Evolutionary conservation across 1,284 basidiomycete species (phyloP).

Genomic region (Apiotrichum gamsii): DNA sequence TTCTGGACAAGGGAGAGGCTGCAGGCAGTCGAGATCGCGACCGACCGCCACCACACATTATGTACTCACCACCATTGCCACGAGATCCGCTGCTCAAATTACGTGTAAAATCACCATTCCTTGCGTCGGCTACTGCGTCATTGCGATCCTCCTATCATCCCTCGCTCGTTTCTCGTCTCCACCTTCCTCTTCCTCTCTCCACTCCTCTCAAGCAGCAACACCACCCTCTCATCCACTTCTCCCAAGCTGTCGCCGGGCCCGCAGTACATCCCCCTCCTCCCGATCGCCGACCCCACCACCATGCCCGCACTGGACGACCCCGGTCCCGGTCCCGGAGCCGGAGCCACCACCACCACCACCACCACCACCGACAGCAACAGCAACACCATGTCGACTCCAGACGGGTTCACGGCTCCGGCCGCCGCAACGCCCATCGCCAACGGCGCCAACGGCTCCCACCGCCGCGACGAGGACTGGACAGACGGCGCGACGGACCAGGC

Average conservation of each 20-base stretch:
- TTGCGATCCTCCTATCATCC: too few species aligned
- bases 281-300: neutral
- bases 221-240: neutral
- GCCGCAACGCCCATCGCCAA: neutral
- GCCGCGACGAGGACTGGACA: conserved; percentile 14
- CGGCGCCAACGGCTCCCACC: too few species aligned
- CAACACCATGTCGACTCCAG: neutral
- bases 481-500: conserved; percentile 22
- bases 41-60: too few species aligned
- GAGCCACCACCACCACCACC: neutral
- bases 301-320: conserved; percentile 2
- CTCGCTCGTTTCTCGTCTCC: neutral
- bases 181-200: neutral
- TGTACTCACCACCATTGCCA: too few species aligned
- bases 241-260: too few species aligned
- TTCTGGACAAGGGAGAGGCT: too few species aligned
- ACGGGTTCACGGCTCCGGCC: neutral
- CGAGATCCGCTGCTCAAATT: too few species aligned
- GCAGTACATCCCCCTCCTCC: conserved; percentile 1
- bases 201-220: neutral
- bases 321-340: neutral
- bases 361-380: neutral
- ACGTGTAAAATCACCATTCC: too few species aligned
- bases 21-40: too few species aligned
- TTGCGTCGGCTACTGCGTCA: too few species aligned